phyloP scores from a whole-genome alignment of 1,284 basidiomycete genomes.

The Irpex sp. region DNA sequence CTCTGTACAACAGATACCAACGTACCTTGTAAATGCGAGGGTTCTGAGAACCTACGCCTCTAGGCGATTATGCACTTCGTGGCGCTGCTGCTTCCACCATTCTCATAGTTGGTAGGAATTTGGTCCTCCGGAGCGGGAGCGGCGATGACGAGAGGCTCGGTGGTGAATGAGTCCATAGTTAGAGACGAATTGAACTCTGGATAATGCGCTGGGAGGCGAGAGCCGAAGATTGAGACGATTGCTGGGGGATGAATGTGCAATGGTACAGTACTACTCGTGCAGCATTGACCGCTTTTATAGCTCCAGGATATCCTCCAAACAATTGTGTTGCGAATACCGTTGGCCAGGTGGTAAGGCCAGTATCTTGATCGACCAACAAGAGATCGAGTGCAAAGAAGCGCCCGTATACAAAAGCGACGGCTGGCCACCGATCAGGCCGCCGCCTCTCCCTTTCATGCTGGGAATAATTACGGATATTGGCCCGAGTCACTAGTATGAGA shows the following conservation, averaged over 20 bases:
- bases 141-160: neutral
- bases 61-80: neutral
- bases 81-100: neutral
- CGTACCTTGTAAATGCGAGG: too few species aligned
- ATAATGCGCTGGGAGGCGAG: neutral
- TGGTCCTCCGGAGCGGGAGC: neutral
- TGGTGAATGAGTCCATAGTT: neutral
- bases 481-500: too few species aligned
- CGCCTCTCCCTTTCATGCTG: too few species aligned
- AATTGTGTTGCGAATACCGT: neutral
- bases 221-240: neutral
- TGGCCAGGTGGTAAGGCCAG: too few species aligned
- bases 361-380: neutral
- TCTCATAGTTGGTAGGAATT: neutral
- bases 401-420: too few species aligned
- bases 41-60: neutral
- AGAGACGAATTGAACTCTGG: neutral
- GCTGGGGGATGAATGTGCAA: neutral
- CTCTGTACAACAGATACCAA: too few species aligned
- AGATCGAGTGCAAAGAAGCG: neutral
- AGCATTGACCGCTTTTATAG: neutral
- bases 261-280: neutral
- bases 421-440: too few species aligned
- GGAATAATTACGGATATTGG: too few species aligned
- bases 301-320: neutral